Evolutionary conservation across 371 early-diverging fungal genomes (phyloP).

Genomic region (Encephalitozoon hellem): DNA sequence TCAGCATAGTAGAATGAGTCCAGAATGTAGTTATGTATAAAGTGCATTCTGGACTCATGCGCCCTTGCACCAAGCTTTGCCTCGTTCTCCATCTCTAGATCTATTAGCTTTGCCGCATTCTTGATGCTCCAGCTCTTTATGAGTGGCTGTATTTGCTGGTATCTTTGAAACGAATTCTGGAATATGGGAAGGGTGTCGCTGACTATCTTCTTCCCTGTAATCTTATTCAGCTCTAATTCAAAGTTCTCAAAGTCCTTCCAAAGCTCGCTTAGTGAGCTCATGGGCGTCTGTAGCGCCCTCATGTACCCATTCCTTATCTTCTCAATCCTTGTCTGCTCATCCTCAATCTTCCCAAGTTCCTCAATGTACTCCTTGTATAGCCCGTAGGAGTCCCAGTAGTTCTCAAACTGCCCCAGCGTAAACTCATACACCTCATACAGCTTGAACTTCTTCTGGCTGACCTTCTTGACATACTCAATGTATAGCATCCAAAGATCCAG

Average conservation of each 20-base stretch:
- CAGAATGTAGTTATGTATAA: conserved; percentile 9
- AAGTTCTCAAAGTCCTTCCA: conserved; percentile 49
- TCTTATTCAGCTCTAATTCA: conserved; percentile 35
- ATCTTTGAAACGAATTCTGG: conserved; percentile 20
- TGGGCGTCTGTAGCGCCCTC: conserved; percentile 39
- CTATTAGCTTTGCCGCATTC: conserved; percentile 24
- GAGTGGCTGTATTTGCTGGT: conserved; percentile 31
- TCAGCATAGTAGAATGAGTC: conserved; percentile 7
- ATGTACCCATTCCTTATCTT: conserved; percentile 40
- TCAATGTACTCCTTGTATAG: conserved; percentile 41
- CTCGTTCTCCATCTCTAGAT: conserved; percentile 41
- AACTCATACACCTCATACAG: conserved; percentile 40
- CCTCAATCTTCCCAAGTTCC: conserved; percentile 32
- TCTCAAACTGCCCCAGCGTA: conserved; percentile 37
- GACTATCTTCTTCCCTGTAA: conserved; percentile 26
- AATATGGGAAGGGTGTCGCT: conserved; percentile 5
- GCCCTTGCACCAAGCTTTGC: conserved; percentile 22
- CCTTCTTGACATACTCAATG: conserved; percentile 31
- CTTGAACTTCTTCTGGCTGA: conserved; percentile 27
- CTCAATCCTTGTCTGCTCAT: conserved; percentile 36
- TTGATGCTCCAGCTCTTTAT: conserved; percentile 1
- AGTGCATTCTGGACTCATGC: conserved; percentile 6
- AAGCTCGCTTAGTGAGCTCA: conserved; percentile 29
- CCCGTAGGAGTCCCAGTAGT: conserved; percentile 31
- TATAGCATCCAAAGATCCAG: conserved; percentile 42